Conservation (phyloP, 208 protist genomes). For the Trypanosoma brucei region DNA sequence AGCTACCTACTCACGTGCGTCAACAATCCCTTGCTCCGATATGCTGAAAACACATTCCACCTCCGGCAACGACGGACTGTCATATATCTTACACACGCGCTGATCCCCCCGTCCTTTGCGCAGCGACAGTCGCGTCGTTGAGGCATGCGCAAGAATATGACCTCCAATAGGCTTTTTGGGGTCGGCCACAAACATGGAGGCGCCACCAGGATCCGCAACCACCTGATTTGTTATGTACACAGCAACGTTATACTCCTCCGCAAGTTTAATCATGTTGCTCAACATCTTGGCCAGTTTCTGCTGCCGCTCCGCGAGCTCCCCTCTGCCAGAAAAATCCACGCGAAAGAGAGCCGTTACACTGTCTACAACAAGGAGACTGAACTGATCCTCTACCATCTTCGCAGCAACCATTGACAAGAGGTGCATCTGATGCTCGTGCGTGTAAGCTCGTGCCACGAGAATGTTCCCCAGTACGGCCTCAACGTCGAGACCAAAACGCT, state of each 20-base stretch:
- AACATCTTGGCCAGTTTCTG: constrained; percentile 92
- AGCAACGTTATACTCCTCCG: constrained; percentile 99
- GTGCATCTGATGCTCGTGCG: constrained; percentile 91
- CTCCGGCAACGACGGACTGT: constrained; percentile 97
- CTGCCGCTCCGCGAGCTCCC: constrained; percentile 96
- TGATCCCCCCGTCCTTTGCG: constrained; percentile 96
- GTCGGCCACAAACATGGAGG: constrained; percentile 96
- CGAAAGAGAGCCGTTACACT: constrained; percentile 98
- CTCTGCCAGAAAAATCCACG: constrained; percentile 96
- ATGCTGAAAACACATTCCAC: constrained; percentile 95
- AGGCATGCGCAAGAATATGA: constrained; percentile 98
- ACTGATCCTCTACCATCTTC: constrained; percentile 91
- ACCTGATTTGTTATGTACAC: constrained; percentile 99
- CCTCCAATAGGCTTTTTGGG: constrained; percentile 98
- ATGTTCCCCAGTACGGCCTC: constrained; percentile 96
- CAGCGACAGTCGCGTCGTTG: constrained; percentile 92
- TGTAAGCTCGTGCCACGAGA: constrained; percentile 95
- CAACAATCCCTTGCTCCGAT: constrained; percentile 93
- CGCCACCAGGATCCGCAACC: constrained; percentile 96
- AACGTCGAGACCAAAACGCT: constrained; percentile 93
- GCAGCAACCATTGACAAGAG: constrained; percentile 88
- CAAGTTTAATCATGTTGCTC: constrained; percentile 94
- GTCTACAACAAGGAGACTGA: constrained; percentile 96
- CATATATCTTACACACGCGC: constrained; percentile 97
- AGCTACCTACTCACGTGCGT: constrained; percentile 83